These are phyloP conservation scores for Prunus armeniaca DNA, from an alignment of 306 rosid species.

Conservation along the genomic window DNA sequence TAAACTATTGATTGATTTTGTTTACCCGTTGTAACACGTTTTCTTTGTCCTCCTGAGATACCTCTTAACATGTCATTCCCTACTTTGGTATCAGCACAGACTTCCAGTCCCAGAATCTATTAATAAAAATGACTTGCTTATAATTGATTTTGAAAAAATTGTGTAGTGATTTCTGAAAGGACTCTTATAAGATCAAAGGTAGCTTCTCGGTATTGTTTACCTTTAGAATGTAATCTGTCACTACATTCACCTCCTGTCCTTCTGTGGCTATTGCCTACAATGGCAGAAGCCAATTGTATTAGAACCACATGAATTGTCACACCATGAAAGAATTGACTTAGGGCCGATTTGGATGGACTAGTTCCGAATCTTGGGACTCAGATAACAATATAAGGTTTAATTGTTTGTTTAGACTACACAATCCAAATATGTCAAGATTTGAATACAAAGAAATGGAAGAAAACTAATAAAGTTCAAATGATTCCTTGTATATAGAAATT, in stretches of 20 bases:
- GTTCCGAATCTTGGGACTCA: no score
- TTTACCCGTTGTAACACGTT: constrained; percentile 51
- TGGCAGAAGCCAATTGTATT: not conserved
- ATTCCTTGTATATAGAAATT: no score
- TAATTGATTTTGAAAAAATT: not conserved
- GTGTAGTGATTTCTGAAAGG: not conserved
- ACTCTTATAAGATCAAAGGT: not conserved
- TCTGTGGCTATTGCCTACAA: constrained; percentile 36
- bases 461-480: not conserved
- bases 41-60: constrained; percentile 52
- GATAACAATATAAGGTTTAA: no score
- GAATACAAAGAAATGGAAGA: no score
- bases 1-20: not conserved
- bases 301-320: not conserved
- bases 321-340: not conserved
- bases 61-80: constrained; percentile 45
- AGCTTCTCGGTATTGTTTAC: constrained; percentile 9
- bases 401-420: no score
- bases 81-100: constrained; percentile 41
- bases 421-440: no score
- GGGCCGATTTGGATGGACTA: no score
- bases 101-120: constrained; percentile 46
- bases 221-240: constrained; percentile 44
- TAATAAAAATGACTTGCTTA: not conserved
- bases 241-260: constrained; percentile 31